These are phyloP conservation scores for Endoconidiophora laricicola DNA, from an alignment of 2,329 filamentous ascomycete species.

Conservation along the genomic window DNA sequence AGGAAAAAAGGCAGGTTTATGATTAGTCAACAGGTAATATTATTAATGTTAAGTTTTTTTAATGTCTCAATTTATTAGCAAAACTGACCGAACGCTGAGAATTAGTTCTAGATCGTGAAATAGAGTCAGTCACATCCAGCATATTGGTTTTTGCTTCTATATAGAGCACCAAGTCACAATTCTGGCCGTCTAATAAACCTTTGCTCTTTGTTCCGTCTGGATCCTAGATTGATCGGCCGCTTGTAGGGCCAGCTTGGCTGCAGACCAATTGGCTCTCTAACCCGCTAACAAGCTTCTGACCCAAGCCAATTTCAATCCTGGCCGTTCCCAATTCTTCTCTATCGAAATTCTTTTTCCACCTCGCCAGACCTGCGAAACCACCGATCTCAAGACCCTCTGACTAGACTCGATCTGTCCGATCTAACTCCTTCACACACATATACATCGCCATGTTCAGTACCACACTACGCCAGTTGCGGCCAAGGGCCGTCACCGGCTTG, in stretches of 20 bases:
- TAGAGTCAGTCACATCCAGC: no score
- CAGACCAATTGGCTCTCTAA: no score
- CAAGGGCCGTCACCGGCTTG: neutral
- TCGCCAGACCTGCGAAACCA: neutral
- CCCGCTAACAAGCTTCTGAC: no score
- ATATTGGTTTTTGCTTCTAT: no score
- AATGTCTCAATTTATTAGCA: neutral
- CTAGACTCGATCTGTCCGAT: neutral
- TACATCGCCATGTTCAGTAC: slow-evolving; percentile 11
- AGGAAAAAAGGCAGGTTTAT: neutral
- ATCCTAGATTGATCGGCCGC: no score
- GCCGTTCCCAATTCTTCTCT: no score
- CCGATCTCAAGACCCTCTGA: neutral
- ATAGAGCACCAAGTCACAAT: no score
- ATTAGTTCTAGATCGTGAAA: neutral
- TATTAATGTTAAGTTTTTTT: neutral
- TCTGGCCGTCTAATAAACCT: no score
- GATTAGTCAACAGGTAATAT: slow-evolving; percentile 2
- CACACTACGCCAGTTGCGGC: slow-evolving; percentile 12
- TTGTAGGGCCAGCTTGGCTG: no score
- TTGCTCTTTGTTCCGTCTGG: no score
- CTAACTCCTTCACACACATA: neutral
- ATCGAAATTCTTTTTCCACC: neutral
- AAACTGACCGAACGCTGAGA: neutral
- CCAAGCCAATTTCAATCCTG: no score